phyloP scores from a whole-genome alignment of 257 asterid species.

The Avicennia marina region DNA sequence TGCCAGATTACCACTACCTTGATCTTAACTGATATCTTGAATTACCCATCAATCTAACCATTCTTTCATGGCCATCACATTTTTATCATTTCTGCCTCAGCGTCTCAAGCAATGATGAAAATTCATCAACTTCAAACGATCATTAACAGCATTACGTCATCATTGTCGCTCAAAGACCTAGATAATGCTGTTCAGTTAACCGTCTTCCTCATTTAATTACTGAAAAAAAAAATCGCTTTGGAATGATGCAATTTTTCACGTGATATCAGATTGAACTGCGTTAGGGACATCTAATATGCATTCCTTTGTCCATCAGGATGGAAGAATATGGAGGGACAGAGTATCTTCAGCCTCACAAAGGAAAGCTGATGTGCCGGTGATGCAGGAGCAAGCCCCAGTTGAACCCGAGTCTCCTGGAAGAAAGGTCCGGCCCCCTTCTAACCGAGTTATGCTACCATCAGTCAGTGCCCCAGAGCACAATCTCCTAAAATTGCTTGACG shows the following conservation, averaged over 20 bases:
- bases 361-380: constrained; percentile 41
- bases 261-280: background rate
- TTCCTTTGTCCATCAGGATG: constrained; percentile 47
- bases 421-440: constrained; percentile 38
- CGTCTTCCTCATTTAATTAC: no score
- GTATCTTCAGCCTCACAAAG: constrained; percentile 54
- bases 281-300: background rate
- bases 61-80: no score
- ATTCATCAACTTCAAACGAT: no score
- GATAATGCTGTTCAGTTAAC: no score
- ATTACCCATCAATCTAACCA: no score
- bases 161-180: no score
- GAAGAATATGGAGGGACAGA: constrained; percentile 95
- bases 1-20: no score
- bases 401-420: constrained; percentile 32
- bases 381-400: constrained; percentile 38
- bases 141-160: no score
- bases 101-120: no score
- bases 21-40: no score
- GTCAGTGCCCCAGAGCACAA: constrained; percentile 50
- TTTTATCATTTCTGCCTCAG: no score
- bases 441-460: constrained; percentile 51
- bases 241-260: background rate
- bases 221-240: no score
- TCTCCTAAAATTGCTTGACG: constrained; percentile 45